phyloP scores from a whole-genome alignment of 768 basidiomycete species.

The Sporobolomyces roseus region DNA sequence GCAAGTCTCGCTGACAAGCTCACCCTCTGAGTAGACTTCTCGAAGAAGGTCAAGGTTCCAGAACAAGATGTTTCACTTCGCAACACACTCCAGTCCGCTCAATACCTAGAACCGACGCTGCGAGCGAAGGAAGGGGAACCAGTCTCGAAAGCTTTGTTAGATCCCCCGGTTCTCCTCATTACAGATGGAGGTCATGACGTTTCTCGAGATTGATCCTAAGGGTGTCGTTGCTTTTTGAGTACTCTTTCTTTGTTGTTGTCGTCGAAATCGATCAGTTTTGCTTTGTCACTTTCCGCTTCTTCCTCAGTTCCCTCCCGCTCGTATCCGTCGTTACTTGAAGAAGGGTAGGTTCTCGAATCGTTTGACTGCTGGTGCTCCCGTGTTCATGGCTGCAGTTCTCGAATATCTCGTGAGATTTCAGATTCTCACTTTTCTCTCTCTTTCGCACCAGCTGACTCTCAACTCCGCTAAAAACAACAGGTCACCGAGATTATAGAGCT shows the following conservation, averaged over 20 bases:
- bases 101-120: conserved; percentile 28
- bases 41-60: conserved; percentile 28
- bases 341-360: neutral
- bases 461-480: too few species aligned
- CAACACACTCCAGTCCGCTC: conserved; percentile 15
- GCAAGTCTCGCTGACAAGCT: neutral
- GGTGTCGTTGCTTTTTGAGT: neutral
- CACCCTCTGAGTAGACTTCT: conserved; percentile 29
- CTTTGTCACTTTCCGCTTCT: too few species aligned
- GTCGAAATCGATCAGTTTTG: too few species aligned
- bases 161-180: neutral
- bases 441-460: too few species aligned
- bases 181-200: neutral
- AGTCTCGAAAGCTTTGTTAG: neutral
- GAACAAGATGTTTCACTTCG: conserved; percentile 26
- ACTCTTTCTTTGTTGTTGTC: neutral
- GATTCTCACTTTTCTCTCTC: too few species aligned
- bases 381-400: conserved; percentile 31
- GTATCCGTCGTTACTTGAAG: conserved; percentile 53
- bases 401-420: conserved; percentile 59
- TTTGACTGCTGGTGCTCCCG: neutral
- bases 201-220: neutral
- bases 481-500: neutral
- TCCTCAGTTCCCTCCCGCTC: conserved; percentile 4
- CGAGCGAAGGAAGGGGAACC: neutral